These are phyloP conservation scores for Claviceps africana DNA, from an alignment of 2,329 filamentous ascomycete species.

Conservation along the genomic window DNA sequence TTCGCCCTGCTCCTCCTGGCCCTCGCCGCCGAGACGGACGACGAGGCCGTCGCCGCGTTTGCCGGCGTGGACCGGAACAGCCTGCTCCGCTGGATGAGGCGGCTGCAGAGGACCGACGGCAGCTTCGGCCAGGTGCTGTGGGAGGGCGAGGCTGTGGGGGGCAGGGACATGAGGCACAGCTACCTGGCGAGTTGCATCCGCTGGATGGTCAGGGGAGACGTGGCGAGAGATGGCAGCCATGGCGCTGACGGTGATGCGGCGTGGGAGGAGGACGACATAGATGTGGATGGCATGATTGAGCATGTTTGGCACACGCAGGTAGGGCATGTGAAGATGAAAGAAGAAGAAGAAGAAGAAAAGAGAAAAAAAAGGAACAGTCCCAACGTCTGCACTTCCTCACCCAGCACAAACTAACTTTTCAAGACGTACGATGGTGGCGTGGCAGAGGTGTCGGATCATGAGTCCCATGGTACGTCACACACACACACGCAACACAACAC, in stretches of 20 bases:
- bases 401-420: not conserved
- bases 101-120: slow-evolving; percentile 67
- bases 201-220: slow-evolving; percentile 61
- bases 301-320: slow-evolving; percentile 56
- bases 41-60: slow-evolving; percentile 31
- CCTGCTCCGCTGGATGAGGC: slow-evolving; percentile 60
- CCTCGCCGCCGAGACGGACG: slow-evolving; percentile 27
- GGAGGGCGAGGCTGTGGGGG: slow-evolving; percentile 50
- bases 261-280: slow-evolving; percentile 63
- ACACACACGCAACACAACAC: too few species aligned
- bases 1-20: slow-evolving; percentile 71
- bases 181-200: slow-evolving; percentile 72
- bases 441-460: slow-evolving; percentile 61
- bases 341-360: not conserved
- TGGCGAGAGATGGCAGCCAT: slow-evolving; percentile 31
- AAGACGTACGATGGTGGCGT: slow-evolving; percentile 78
- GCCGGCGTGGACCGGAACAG: slow-evolving; percentile 50
- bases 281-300: slow-evolving; percentile 52
- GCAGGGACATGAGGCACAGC: slow-evolving; percentile 74
- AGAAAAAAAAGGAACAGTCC: not conserved
- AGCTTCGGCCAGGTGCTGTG: slow-evolving; percentile 79
- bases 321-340: slow-evolving; percentile 1
- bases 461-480: slow-evolving; percentile 69
- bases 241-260: slow-evolving; percentile 38
- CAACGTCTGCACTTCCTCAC: not conserved